Base-by-base conservation (phyloP, 164 flowering plant species). In the Brasenia schreberi region DNA sequence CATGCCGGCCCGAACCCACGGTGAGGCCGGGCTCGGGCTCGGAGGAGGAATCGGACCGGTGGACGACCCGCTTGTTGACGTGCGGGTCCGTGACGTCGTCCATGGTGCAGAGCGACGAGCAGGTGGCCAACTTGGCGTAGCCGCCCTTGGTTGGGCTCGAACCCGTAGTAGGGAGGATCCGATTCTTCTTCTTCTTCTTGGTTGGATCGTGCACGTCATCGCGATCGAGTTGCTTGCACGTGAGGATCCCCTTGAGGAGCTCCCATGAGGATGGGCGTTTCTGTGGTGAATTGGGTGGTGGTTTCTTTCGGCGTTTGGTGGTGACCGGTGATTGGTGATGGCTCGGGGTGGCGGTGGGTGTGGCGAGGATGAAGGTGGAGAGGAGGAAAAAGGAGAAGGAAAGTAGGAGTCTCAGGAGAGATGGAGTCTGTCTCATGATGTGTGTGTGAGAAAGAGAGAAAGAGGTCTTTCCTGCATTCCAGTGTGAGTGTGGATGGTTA, bases 171-270 rank as follows among this genome's bases (percentile, higher is more conserved):
- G 56, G 16, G 56, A 9, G 12, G 56, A 49, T 4, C 12, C 56
- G 56, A 9, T 49, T 49, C 56, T 49, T 49, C 56, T 49, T 49
- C 56, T 49, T 49, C n/a, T 4, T 63, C 17, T 19, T 78, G 14
- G 90, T 80, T 0, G 92, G 96, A 68, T 88, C 85, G 67, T 84
- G 86, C 1, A 88, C 86, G 62, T 52, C 67, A 2, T 85, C 77
- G 14, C 75, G 81, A 69, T 84, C 85, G 62, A 86, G 69, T 68
- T 87, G 88, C 63, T 90, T 93, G 79, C 97, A 93, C 60, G 85
- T 82, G 59, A 93, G 78, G 0, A 93, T 73, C 82, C 78, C 88
- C 84, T 90, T 93, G 84, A 93, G 72, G 66, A 88, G 96, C 76
- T 88, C 89, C 98, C 98, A 92, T 69, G 98, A 88, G 19, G 98